Base-by-base conservation (phyloP, 1,284 basidiomycete genomes). In the Rhodotorula sp. region DNA sequence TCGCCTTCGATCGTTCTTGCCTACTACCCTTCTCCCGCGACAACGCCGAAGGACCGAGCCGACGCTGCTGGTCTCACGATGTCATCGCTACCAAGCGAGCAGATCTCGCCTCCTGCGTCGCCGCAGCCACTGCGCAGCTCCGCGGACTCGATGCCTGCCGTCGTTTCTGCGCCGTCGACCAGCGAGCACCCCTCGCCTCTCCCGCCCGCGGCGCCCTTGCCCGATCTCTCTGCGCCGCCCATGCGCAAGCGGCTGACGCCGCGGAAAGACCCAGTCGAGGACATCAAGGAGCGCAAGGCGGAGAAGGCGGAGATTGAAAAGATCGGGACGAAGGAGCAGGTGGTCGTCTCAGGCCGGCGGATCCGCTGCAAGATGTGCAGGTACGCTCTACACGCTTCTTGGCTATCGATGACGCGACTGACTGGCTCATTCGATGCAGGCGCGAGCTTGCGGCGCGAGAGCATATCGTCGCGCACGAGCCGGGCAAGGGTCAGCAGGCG, bases 321-420 rank as follows among this genome's bases (percentile, higher is more conserved):
- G 68, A 71, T 74, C 44, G 76, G 73, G 1, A 61, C 56, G 34
- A 70, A 73, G 66, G 71, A 56, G 16, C 53, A 77, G 46, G 72
- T 73, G 14, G 66, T 65, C 19, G 64, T 74, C 16, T 67, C 61
- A 12, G 77, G 80, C 7, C 79, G 82, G 44, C 82, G 83, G 64
- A 91, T 97, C 74, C 85, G 93, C 73, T 97, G 93, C 83, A 94
- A 91, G 81, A 93, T 91, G 88, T 96, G 93, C 84, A 85, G 92
- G 89, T 89, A 67, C 61, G 84, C 34, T 75, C 55, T 25, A 34
- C 25, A 8, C n/a, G 45, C 10, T 9, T 65, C 19, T 25, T 42
- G 10, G 53, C 12, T 49, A 21, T 57, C 64, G 61, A 7, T 34
- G 48, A 56, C 42, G 46, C 10, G 49, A 23, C 49, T 59, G 65